Conservation (phyloP, 208 protist species). For the Acanthamoeba culbertsoni region DNA sequence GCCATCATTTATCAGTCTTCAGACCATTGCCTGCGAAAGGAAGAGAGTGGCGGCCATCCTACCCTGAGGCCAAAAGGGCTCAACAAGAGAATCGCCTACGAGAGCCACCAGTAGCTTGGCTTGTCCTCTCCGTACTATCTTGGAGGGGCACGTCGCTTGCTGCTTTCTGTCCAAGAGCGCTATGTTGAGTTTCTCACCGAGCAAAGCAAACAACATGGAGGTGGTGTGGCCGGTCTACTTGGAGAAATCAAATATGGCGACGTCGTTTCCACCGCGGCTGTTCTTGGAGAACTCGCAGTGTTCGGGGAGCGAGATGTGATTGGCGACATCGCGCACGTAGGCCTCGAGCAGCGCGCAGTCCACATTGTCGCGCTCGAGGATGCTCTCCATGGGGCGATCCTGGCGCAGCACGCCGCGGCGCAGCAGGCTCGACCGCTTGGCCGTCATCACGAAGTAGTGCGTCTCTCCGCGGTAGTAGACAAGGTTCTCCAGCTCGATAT, state of each 20-base stretch:
- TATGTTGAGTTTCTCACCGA: no score
- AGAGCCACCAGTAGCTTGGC: slow-evolving; percentile 18
- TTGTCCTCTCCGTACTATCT: background rate
- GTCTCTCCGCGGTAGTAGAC: slow-evolving; percentile 64
- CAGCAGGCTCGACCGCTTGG: slow-evolving; percentile 19
- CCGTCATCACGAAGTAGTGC: slow-evolving; percentile 66
- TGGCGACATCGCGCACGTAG: slow-evolving; percentile 29
- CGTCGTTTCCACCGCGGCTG: slow-evolving; percentile 36
- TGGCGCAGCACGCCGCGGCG: background rate
- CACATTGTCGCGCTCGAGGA: background rate
- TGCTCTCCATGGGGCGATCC: background rate
- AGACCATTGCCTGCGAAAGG: background rate
- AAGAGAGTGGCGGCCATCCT: background rate
- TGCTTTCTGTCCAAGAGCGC: slow-evolving; percentile 47
- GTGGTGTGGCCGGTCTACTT: background rate
- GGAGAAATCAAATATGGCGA: slow-evolving; percentile 64
- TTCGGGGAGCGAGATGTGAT: background rate
- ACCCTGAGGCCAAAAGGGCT: slow-evolving; percentile 61
- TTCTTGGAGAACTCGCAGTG: slow-evolving; percentile 7
- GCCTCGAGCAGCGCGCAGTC: background rate
- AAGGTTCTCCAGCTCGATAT: slow-evolving; percentile 62
- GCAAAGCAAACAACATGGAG: background rate
- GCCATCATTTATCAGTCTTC: background rate
- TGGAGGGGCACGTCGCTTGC: background rate
- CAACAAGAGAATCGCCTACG: slow-evolving; percentile 51